A percentile compares a stretch with the other conserved stretches of the same genome.
These are phyloP conservation scores for Westerdykella sp. DNA, from an alignment of 2,329 filamentous ascomycete genomes.

Conservation along the genomic window DNA sequence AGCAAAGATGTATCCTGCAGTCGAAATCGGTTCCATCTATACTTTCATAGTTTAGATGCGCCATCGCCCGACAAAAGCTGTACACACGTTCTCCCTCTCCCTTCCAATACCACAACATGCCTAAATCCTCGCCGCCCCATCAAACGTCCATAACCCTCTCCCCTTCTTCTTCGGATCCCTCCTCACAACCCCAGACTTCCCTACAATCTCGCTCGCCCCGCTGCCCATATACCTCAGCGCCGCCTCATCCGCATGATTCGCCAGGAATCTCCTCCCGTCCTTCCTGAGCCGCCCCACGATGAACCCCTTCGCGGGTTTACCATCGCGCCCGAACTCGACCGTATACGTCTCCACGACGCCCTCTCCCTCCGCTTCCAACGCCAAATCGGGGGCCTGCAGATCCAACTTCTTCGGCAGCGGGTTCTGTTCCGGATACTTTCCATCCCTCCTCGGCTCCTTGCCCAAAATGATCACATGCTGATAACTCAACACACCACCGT, in stretches of 20 bases:
- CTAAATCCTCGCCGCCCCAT: slow-evolving; percentile 6
- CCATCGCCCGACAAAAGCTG: no score
- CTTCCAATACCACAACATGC: no score
- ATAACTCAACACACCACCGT: slow-evolving; percentile 60
- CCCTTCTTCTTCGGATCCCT: slow-evolving; percentile 22
- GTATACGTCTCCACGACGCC: slow-evolving; percentile 57
- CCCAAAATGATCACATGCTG: slow-evolving; percentile 58
- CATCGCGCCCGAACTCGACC: slow-evolving; percentile 50
- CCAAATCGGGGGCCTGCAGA: slow-evolving; percentile 34
- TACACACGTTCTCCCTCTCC: background rate
- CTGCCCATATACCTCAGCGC: slow-evolving; percentile 45
- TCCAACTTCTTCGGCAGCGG: slow-evolving; percentile 43
- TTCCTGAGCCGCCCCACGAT: slow-evolving; percentile 48
- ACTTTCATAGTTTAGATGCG: no score
- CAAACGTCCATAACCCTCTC: slow-evolving; percentile 25
- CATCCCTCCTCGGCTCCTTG: slow-evolving; percentile 36
- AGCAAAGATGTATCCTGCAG: no score
- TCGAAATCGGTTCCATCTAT: no score
- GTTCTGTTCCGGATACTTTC: slow-evolving; percentile 44
- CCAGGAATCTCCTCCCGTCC: slow-evolving; percentile 48
- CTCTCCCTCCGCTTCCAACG: slow-evolving; percentile 44
- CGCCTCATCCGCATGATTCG: slow-evolving; percentile 49
- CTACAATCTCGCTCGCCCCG: slow-evolving; percentile 44
- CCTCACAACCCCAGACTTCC: slow-evolving; percentile 43
- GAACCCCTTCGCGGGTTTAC: slow-evolving; percentile 44